Conservation (phyloP, 1,284 basidiomycete species). For the Tilletia caries region DNA sequence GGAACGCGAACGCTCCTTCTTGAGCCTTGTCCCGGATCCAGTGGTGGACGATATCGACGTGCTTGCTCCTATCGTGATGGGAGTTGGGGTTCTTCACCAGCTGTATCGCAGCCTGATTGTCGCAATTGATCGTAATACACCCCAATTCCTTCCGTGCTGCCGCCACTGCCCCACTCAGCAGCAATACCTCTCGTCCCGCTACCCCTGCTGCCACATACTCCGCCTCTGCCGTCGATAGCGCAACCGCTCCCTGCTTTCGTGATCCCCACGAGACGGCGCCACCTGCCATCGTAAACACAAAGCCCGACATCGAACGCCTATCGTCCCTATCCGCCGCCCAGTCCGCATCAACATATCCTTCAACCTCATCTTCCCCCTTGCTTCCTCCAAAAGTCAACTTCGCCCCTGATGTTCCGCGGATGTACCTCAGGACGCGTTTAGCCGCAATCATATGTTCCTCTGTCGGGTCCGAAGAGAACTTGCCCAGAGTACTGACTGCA, state of each 20-base stretch:
- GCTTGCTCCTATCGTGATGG: slow-evolving; percentile 9
- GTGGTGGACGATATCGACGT: slow-evolving; percentile 12
- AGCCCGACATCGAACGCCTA: slow-evolving; percentile 19
- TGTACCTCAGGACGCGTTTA: slow-evolving; percentile 3
- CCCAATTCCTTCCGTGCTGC: background rate
- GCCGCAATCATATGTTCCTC: background rate
- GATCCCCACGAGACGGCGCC: slow-evolving; percentile 15
- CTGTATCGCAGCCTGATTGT: slow-evolving; percentile 1
- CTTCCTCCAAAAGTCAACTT: background rate
- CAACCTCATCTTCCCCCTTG: background rate
- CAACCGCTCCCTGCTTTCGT: slow-evolving; percentile 17
- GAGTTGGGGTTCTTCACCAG: background rate
- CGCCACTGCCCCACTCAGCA: background rate
- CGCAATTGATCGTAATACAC: background rate
- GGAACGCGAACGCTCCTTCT: background rate
- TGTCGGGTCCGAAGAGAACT: background rate
- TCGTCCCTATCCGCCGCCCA: slow-evolving; percentile 19
- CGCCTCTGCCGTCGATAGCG: slow-evolving; percentile 19
- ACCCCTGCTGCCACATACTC: slow-evolving; percentile 16
- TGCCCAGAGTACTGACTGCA: background rate
- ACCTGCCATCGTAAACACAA: slow-evolving; percentile 14
- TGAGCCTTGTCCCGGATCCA: background rate
- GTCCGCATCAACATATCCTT: slow-evolving; percentile 18
- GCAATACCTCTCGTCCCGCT: slow-evolving; percentile 11
- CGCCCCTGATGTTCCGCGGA: background rate